Percentiles rank a stretch among this genome's conserved stretches.
Evolutionary conservation across 176 grass and related monocot species (phyloP).

Genomic region (Zizania latifolia): DNA sequence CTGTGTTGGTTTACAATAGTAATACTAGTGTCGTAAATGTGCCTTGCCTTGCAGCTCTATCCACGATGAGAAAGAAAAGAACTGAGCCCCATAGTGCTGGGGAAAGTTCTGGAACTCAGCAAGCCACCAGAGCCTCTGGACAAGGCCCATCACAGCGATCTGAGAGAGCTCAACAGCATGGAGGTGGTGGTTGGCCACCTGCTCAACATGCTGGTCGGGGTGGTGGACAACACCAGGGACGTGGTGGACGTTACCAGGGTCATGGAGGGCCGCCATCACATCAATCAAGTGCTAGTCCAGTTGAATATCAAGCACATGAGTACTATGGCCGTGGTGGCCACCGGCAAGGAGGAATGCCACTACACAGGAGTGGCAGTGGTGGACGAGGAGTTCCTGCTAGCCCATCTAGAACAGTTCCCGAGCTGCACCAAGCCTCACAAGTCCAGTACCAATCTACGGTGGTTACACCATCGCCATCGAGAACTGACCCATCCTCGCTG

Average conservation of each 20-base stretch:
- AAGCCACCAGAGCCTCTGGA: constrained; percentile 21
- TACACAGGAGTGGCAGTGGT: constrained; percentile 36
- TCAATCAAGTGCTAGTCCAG: constrained; percentile 24
- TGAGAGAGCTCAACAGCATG: constrained; percentile 32
- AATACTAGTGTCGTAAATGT: not conserved
- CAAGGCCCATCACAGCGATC: constrained; percentile 19
- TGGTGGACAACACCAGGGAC: constrained; percentile 30
- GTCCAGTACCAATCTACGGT: constrained; percentile 9
- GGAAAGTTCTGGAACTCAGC: constrained; percentile 16
- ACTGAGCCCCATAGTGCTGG: constrained; percentile 19
- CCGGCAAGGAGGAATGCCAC: constrained; percentile 35
- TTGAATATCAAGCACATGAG: constrained; percentile 37
- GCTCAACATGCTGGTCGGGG: constrained; percentile 34
- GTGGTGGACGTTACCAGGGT: constrained; percentile 14
- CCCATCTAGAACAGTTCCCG: constrained; percentile 52
- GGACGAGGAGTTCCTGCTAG: constrained; percentile 28
- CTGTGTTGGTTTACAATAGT: not conserved
- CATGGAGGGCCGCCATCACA: constrained; percentile 19
- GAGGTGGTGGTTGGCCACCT: constrained; percentile 18
- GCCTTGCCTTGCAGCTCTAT: constrained; percentile 1
- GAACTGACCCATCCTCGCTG: constrained; percentile 30
- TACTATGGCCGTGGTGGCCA: constrained; percentile 10
- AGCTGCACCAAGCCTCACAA: constrained; percentile 73
- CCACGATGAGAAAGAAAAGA: constrained; percentile 62
- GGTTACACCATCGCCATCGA: constrained; percentile 20